Evolutionary conservation across 164 flowering plant genomes (phyloP), one percentile per base, ranked within the genome.

Genomic region (Nymphaea thermarum): DNA sequence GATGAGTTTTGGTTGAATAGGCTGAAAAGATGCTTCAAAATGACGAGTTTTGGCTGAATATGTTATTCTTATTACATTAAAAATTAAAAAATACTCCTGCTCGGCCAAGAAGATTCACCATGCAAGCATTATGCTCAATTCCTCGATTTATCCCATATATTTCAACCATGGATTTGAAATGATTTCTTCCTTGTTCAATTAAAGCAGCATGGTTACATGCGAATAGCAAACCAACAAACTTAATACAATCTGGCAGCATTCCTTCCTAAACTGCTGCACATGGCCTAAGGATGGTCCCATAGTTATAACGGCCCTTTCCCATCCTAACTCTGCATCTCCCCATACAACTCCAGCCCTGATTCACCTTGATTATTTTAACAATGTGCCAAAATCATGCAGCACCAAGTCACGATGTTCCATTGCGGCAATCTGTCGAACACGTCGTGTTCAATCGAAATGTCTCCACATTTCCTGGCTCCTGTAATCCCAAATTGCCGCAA

Each of bases 81-180:
- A 25, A 25, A 25, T 25, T 0, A 25, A 25, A 25, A 25, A 90
- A 66, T 57, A 86, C 71, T 25, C 95, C 95, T 17, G 95, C 93
- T 45, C 96, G 86, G 44, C 96, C 92, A 41, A 90, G 77, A 62
- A 93, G 90, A 79, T 87, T 92, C 65, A 89, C 89, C 96, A 90
- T 87, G 81, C 96, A 93, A 77, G 76, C 87, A 66, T 77, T 82
- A 71, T 89, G 94, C 75, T 90, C 91, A 6, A 79, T 65, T 65
- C 85, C 88, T 45, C 90, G 71, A 75, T 76, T 77, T 47, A 90
- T 81, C 43, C 82, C 80, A 72, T 83, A 85, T 11, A 77, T 73
- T 51, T 75, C 73, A 4, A 41, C 67, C 97, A 93, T 93, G 43
- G 70, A 71, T 6, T 12, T 44, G 63, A 93, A 93, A 74, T 81